Percentiles rank a stretch among this genome's conserved stretches.
Conservation (phyloP, 768 basidiomycete species). For the Boletus sp. region DNA sequence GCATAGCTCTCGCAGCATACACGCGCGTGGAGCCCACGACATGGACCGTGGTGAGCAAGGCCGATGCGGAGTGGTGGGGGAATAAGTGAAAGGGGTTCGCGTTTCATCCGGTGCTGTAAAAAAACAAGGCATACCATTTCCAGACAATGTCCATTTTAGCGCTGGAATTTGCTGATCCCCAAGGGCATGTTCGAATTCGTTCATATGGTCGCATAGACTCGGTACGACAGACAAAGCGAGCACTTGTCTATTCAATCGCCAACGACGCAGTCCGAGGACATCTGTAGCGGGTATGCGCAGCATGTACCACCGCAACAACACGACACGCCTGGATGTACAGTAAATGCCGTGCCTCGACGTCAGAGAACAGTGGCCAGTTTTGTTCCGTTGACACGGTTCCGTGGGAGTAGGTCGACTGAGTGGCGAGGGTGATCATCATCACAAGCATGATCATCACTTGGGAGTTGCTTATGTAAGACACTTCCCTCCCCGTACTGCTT, state of each 20-base stretch:
- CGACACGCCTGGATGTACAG: background rate
- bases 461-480: slow-evolving; percentile 15
- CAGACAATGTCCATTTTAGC: slow-evolving; percentile 10
- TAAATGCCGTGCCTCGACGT: background rate
- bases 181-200: slow-evolving; percentile 7
- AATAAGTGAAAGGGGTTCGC: background rate
- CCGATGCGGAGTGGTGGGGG: background rate
- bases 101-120: slow-evolving; percentile 5
- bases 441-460: background rate
- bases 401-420: slow-evolving; percentile 1
- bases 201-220: slow-evolving; percentile 1
- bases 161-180: background rate
- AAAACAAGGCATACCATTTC: slow-evolving; percentile 24
- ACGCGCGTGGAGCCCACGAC: background rate
- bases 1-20: slow-evolving; percentile 3
- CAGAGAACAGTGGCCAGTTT: background rate
- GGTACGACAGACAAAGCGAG: background rate
- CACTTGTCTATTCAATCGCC: background rate
- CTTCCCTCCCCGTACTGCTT: background rate
- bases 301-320: background rate
- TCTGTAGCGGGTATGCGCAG: background rate
- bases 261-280: background rate
- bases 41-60: background rate
- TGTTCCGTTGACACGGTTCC: background rate
- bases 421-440: background rate